A percentile compares a stretch with the other conserved stretches of the same genome.
These are phyloP conservation scores for Sphagnurus paluster DNA, from an alignment of 1,284 basidiomycete species.

Conservation along the genomic window DNA sequence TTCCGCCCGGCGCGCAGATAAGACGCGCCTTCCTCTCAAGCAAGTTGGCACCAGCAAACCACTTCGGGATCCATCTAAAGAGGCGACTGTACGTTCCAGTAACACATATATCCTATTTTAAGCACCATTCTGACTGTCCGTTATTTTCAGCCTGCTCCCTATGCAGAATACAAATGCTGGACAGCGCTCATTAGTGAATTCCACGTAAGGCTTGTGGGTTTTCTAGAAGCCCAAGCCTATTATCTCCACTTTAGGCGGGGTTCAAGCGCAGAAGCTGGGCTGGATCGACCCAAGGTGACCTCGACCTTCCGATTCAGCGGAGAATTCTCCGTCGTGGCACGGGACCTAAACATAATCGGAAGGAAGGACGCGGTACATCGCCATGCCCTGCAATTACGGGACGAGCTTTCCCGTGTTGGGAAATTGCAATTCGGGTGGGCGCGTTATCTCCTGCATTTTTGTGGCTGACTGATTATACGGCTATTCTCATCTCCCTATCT, in stretches of 20 bases:
- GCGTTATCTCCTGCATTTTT: background rate
- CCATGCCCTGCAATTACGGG: constrained; percentile 33
- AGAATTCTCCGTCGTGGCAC: constrained; percentile 52
- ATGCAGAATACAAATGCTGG: constrained; percentile 39
- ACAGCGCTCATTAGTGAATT: constrained; percentile 38
- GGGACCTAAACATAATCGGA: constrained; percentile 36
- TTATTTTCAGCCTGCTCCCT: constrained; percentile 8
- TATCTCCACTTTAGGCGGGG: constrained; percentile 35
- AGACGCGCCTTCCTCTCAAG: no score
- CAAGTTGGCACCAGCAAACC: no score
- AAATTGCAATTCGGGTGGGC: constrained; percentile 43
- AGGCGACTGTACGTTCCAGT: no score
- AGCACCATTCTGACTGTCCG: background rate
- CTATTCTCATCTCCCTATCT: background rate
- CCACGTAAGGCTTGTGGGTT: constrained; percentile 34
- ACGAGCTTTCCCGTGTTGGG: constrained; percentile 34
- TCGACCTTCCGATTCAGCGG: constrained; percentile 50
- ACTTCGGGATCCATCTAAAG: no score
- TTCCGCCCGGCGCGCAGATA: constrained; percentile 5
- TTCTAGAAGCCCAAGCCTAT: constrained; percentile 40
- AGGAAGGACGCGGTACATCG: constrained; percentile 29
- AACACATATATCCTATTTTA: no score
- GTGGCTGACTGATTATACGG: background rate
- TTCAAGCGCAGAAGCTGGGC: constrained; percentile 5
- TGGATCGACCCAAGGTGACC: constrained; percentile 11